These are phyloP conservation scores for Gossypium schwendimanii DNA, from an alignment of 441 rosid species.

Conservation along the genomic window DNA sequence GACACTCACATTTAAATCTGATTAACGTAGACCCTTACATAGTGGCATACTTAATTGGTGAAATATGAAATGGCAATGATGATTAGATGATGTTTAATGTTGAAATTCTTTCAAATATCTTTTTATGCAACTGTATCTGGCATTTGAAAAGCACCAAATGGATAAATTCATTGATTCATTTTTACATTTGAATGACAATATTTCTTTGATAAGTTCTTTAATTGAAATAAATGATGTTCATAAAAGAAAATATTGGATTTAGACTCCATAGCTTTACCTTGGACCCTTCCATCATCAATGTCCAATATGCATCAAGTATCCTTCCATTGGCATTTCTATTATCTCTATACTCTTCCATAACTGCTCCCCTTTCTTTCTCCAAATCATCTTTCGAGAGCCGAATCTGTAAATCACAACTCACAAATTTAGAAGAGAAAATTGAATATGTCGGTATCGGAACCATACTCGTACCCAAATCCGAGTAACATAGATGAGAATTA, in stretches of 20 bases:
- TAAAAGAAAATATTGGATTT: neutral
- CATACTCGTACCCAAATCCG: neutral
- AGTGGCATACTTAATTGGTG: neutral
- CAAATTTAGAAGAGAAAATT: neutral
- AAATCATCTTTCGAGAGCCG: conserved; percentile 78
- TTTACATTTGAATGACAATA: neutral
- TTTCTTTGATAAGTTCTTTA: neutral
- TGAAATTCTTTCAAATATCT: neutral
- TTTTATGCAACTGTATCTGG: neutral
- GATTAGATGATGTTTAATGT: neutral
- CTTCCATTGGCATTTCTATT: conserved; percentile 81
- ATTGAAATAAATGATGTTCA: neutral
- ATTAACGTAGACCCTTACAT: neutral
- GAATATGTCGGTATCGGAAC: neutral
- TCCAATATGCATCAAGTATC: conserved; percentile 89
- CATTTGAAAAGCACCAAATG: neutral
- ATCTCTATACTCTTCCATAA: conserved; percentile 88
- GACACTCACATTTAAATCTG: neutral
- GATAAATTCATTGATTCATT: neutral
- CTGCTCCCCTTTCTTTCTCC: conserved; percentile 91
- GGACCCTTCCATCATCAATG: conserved; percentile 79
- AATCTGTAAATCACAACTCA: conserved; percentile 38
- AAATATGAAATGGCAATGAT: neutral
- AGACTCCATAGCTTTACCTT: conserved; percentile 38
- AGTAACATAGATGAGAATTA: neutral